Conservation (phyloP, 2,329 filamentous ascomycete genomes). For the Ophiocordyceps australis region DNA sequence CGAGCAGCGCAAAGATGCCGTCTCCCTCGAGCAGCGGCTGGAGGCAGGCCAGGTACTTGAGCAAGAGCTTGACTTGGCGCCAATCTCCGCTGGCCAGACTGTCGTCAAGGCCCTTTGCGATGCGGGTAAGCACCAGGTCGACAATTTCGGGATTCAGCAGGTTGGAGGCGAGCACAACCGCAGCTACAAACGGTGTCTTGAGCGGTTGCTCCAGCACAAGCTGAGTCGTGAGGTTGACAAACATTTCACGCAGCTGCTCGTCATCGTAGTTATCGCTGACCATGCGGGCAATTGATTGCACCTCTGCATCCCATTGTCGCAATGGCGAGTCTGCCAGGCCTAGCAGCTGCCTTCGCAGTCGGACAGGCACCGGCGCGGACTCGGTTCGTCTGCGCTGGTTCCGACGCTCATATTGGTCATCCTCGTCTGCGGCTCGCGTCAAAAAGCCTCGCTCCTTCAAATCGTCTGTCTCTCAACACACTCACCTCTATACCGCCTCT, state of each 20-base stretch:
- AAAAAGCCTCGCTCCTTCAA: slow-evolving; percentile 1
- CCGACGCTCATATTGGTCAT: slow-evolving; percentile 61
- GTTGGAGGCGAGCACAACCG: slow-evolving; percentile 66
- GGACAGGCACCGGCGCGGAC: slow-evolving; percentile 47
- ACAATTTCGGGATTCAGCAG: slow-evolving; percentile 58
- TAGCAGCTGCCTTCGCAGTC: slow-evolving; percentile 62
- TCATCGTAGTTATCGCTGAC: slow-evolving; percentile 78
- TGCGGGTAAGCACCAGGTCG: slow-evolving; percentile 47
- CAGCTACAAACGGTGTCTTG: slow-evolving; percentile 90
- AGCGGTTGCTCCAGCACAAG: slow-evolving; percentile 81
- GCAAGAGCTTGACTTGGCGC: slow-evolving; percentile 76
- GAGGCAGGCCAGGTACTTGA: slow-evolving; percentile 79
- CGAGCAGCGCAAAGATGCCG: slow-evolving; percentile 68
- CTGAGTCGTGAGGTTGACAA: slow-evolving; percentile 57
- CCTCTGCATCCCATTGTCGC: slow-evolving; percentile 62
- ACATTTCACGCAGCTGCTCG: slow-evolving; percentile 53
- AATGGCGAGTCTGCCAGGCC: slow-evolving; percentile 68
- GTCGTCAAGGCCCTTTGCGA: slow-evolving; percentile 43
- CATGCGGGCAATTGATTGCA: slow-evolving; percentile 54
- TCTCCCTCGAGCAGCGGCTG: slow-evolving; percentile 67
- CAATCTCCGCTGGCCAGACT: slow-evolving; percentile 59
- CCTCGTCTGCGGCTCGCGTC: slow-evolving; percentile 29
- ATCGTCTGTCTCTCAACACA: too few species aligned
- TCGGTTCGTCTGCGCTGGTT: slow-evolving; percentile 58
- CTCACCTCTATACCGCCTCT: slow-evolving; percentile 65